phyloP scores from a whole-genome alignment of 192 early-diverging fungal genomes.

The Gryganskiella cystojenkinii region DNA sequence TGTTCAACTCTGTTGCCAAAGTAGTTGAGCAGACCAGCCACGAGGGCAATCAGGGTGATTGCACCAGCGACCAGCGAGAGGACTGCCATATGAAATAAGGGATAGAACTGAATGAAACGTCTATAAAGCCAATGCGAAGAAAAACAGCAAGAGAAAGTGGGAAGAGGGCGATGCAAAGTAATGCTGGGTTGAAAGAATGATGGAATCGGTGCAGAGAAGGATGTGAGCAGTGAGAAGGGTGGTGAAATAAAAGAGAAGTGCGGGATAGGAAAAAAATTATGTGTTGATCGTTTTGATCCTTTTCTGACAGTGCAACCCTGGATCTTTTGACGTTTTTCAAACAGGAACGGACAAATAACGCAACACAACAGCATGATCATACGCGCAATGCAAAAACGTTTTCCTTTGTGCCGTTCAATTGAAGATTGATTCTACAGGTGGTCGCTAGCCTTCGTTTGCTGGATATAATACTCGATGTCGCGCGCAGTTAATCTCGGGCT shows the following conservation, averaged over 20 bases:
- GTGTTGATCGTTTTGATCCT: not conserved
- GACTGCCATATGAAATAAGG: slow-evolving; percentile 17
- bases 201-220: no score
- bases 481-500: slow-evolving; percentile 18
- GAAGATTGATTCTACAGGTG: not conserved
- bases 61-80: slow-evolving; percentile 60
- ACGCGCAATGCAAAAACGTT: no score
- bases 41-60: slow-evolving; percentile 64
- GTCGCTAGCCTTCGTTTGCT: no score
- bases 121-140: not conserved
- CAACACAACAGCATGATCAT: no score
- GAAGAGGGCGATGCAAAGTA: not conserved
- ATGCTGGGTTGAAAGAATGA: not conserved
- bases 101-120: no score
- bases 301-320: not conserved
- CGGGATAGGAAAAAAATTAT: not conserved
- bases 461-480: slow-evolving; percentile 21
- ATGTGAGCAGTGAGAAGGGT: not conserved
- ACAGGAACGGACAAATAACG: no score
- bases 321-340: no score
- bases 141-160: not conserved
- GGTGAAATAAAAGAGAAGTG: not conserved
- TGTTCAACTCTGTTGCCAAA: slow-evolving; percentile 81
- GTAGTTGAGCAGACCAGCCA: slow-evolving; percentile 71
- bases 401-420: no score